Evolutionary conservation across 768 basidiomycete genomes (phyloP).

Genomic region (Amanita thiersii): DNA sequence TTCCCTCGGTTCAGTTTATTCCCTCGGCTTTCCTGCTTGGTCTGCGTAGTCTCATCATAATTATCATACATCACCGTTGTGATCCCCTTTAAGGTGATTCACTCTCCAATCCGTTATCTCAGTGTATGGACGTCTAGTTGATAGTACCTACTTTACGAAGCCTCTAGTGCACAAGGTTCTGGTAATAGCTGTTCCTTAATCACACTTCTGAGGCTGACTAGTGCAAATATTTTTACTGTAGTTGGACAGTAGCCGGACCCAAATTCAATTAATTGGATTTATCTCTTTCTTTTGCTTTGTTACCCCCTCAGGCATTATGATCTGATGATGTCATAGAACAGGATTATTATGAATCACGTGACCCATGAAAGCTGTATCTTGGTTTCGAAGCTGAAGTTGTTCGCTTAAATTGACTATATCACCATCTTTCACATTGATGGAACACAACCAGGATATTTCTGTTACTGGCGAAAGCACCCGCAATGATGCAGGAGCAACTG

Average conservation of each 20-base stretch:
- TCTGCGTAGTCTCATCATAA: slow-evolving; percentile 7
- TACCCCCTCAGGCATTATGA: not conserved
- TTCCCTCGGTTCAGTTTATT: not conserved
- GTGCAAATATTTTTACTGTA: slow-evolving; percentile 4
- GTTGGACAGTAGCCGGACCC: not conserved
- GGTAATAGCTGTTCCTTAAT: not conserved
- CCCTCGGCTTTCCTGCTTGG: not conserved
- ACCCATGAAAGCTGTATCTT: too few species aligned
- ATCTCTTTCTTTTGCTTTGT: too few species aligned
- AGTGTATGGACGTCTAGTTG: slow-evolving; percentile 3
- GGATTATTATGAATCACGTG: slow-evolving; percentile 3
- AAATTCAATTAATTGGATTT: not conserved
- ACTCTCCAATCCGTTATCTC: not conserved
- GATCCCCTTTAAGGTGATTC: slow-evolving; percentile 1
- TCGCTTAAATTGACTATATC: too few species aligned
- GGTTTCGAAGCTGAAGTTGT: too few species aligned
- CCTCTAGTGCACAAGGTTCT: not conserved
- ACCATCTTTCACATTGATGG: slow-evolving; percentile 5
- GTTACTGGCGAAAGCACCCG: not conserved
- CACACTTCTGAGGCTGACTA: slow-evolving; percentile 1
- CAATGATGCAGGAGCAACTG: not conserved
- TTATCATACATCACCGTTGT: slow-evolving; percentile 5
- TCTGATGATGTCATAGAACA: slow-evolving; percentile 2
- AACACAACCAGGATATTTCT: not conserved
- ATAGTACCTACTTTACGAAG: slow-evolving; percentile 1